phyloP scores from a whole-genome alignment of 2,329 filamentous ascomycete species.

The Xylariales sp. region DNA sequence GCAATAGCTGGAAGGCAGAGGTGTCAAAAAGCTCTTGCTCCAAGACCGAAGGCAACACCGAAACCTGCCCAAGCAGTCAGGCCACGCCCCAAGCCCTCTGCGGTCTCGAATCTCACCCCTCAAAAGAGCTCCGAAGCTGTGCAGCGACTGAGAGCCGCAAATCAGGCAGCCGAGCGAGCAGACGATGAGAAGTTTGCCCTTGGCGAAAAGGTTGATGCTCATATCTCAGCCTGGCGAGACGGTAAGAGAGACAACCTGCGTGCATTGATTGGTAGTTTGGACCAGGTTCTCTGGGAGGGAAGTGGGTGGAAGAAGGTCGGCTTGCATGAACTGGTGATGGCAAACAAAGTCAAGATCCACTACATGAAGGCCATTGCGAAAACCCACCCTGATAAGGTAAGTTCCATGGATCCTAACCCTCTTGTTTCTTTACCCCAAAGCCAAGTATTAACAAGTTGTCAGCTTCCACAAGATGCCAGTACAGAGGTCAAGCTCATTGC shows the following conservation, averaged over 20 bases:
- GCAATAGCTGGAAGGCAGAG: conserved; percentile 82
- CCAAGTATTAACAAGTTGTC: too few relatives aligned
- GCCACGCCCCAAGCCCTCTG: conserved; percentile 38
- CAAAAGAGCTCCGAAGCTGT: conserved; percentile 70
- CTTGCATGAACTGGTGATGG: conserved; percentile 86
- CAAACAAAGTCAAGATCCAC: conserved; percentile 91
- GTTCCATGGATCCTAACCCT: conserved; percentile 18
- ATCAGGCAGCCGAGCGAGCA: conserved; percentile 76
- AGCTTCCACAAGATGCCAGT: conserved; percentile 60
- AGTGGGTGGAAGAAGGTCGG: conserved; percentile 97
- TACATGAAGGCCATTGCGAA: conserved; percentile 99
- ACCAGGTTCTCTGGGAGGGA: conserved; percentile 84
- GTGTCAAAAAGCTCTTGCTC: conserved; percentile 80
- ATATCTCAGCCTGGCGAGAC: conserved; percentile 75
- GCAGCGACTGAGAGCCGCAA: conserved; percentile 73
- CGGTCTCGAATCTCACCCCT: conserved; percentile 34
- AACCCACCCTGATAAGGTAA: conserved; percentile 97
- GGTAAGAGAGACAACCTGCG: conserved; percentile 91
- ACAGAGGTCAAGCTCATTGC: conserved; percentile 65
- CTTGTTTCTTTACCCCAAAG: background rate
- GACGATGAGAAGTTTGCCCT: conserved; percentile 93
- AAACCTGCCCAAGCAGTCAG: conserved; percentile 40
- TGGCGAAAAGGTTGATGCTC: conserved; percentile 77
- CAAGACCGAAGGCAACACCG: conserved; percentile 51
- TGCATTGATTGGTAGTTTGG: conserved; percentile 79